These are phyloP conservation scores for Chrysosporium keratinophilum DNA, from an alignment of 2,329 filamentous ascomycete genomes.

Conservation along the genomic window DNA sequence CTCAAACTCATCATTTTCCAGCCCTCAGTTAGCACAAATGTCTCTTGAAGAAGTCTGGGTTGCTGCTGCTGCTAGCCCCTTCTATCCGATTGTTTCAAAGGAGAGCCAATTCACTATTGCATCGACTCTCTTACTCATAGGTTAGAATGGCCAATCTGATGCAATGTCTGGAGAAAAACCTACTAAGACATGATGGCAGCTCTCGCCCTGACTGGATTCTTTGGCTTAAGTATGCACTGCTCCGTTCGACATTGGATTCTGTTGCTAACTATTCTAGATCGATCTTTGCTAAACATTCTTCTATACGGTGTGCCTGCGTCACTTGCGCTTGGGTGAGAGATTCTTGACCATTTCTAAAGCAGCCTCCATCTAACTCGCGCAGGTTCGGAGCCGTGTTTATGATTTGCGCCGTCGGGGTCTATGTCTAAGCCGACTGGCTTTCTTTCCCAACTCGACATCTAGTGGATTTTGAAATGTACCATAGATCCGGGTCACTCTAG, in stretches of 20 bases:
- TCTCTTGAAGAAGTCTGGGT: slow-evolving; percentile 87
- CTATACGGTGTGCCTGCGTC: slow-evolving; percentile 78
- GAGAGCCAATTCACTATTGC: slow-evolving; percentile 72
- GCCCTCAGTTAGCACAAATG: slow-evolving; percentile 25
- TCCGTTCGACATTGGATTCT: slow-evolving; percentile 1
- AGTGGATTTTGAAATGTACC: slow-evolving; percentile 24
- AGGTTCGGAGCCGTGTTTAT: slow-evolving; percentile 94
- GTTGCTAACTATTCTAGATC: slow-evolving; percentile 48
- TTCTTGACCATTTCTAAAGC: slow-evolving; percentile 1
- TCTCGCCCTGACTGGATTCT: slow-evolving; percentile 62
- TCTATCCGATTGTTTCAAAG: slow-evolving; percentile 69
- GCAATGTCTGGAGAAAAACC: not conserved
- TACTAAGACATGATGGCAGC: slow-evolving; percentile 30
- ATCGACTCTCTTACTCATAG: slow-evolving; percentile 62
- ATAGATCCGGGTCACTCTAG: slow-evolving; percentile 22
- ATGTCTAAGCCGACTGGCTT: slow-evolving; percentile 54
- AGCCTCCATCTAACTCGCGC: slow-evolving; percentile 14
- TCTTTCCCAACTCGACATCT: not conserved
- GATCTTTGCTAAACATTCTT: slow-evolving; percentile 65
- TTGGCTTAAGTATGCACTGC: slow-evolving; percentile 64
- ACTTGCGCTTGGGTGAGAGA: slow-evolving; percentile 71
- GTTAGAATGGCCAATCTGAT: slow-evolving; percentile 29
- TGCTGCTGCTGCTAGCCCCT: slow-evolving; percentile 78
- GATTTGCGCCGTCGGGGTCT: slow-evolving; percentile 97
- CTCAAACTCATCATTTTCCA: not conserved